Base-by-base conservation (phyloP, 805 yeast species). In the Saturnispora galanensis region DNA sequence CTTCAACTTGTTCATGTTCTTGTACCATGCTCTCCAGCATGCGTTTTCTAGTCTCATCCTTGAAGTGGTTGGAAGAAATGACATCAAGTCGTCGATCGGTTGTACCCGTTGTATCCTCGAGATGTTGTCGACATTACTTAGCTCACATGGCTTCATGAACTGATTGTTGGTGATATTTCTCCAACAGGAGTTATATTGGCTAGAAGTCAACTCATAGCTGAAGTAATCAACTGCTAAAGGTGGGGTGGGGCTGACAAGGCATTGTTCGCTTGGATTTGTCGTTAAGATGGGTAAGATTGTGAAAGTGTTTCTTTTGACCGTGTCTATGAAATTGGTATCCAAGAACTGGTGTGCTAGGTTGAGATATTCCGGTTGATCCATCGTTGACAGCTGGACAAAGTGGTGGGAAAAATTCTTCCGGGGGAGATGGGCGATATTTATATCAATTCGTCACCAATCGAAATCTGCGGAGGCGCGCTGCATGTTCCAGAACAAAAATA, bases 21-120 rank as follows among this genome's bases (percentile, higher is more conserved):
- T 88, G 11, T 90, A 83, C 97, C 97, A 90, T 15, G 95, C 87
- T 58, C 97, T 74, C 97, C 97, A 90, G 41, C 85, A 73, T 12
- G 96, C 90, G 56, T 84, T 84, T 57, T 84, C 89, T 38, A 84
- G 66, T 39, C 95, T 64, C 29, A 52, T 49, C 2, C 64, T 53
- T 1, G 65, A 56, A 1, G 68, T 64, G 17, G 62, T 59, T 10
- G 68, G 68, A 30, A 64, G 42, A 29, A 64, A 50, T 31, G 60
- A 46, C 59, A 56, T 61, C 26, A 64, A 44, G 46, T 59, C 65
- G 41, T 64, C 68, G 5, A 60, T 61, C 35, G 52, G 57, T 35
- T 53, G 54, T 34, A 51, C 52, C 1, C 44, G 41, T 34, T 46
- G 48, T 31, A 56, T 48, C 9, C 53, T 47, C 13, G 58, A 50